Evolutionary conservation across 176 grass and related monocot species (phyloP), one percentile per base, ranked within the genome.

Genomic region (Musa schizocarpa): DNA sequence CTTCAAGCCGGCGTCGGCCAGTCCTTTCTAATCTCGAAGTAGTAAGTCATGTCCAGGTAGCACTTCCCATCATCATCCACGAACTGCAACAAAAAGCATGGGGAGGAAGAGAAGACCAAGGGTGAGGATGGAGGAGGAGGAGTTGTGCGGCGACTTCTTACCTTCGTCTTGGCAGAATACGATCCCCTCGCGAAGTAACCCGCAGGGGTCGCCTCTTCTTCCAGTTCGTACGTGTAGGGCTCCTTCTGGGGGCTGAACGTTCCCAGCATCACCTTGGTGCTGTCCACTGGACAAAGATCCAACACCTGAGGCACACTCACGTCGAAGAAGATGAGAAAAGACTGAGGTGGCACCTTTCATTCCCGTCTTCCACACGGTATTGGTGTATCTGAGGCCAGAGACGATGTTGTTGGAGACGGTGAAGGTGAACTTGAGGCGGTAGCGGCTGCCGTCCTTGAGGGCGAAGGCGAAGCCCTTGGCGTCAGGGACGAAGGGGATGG

Each of bases 41-140:
- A 89, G 86, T 98, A 98, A 74, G 90, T 89, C 88, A 98, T 93
- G 80, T 91, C 70, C 80, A 98, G 82, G 77, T 98, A 98, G 71
- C 90, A 91, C 59, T 93, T 98, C 54, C 84, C 84, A 70, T 98
- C 95, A 76, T 98, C 95, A 80, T 98, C 95, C 52, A 94, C 78
- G 77, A 98, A 98, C 95, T 98, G 82, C 64, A 52, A 11, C 21
- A 17, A 21, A 82, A 16, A 59, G 5, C 9, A 20, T 19, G 1
- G 9, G 1, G 13, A n/a, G n/a, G 58, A 62, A 6, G 8, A 25
- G 9, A 12, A 13, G 16, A 25, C 12, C 9, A 2, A 25, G 5
- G 5, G 7, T 23, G 16, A 11, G 9, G 10, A 22, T 24, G 61
- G 1, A 11, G 61, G 2, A 12, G 5, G 34, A 43, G 34, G 34